Evolutionary conservation across 352 stramenopile genomes (phyloP).

Genomic region (Pythium dissimile): DNA sequence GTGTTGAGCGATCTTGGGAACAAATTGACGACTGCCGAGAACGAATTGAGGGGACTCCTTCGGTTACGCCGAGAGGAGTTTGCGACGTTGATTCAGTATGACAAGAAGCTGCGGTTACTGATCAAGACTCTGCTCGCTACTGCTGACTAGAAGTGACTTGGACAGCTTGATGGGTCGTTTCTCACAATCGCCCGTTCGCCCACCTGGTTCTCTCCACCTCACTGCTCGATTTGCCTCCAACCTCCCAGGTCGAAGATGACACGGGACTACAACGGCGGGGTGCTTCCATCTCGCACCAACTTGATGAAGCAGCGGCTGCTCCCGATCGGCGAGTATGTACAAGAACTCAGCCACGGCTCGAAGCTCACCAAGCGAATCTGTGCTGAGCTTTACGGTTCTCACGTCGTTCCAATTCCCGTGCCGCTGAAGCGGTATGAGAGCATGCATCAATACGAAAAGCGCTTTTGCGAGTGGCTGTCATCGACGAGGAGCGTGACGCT

Average conservation of each 20-base stretch:
- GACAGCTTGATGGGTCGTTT: no score
- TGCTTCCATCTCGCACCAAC: not conserved
- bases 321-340: not conserved
- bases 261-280: not conserved
- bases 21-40: not conserved
- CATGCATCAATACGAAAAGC: not conserved
- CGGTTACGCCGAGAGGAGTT: not conserved
- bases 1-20: not conserved
- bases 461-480: conserved; percentile 3
- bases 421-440: conserved; percentile 5
- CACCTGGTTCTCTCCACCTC: no score
- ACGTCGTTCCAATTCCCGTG: conserved; percentile 5
- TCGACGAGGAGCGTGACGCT: not conserved
- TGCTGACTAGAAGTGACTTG: not conserved
- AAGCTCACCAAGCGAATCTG: not conserved
- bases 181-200: no score
- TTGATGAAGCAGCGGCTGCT: conserved; percentile 5
- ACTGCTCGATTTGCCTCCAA: not conserved
- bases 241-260: not conserved
- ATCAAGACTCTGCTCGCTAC: not conserved
- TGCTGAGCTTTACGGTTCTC: conserved; percentile 1
- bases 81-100: conserved; percentile 3
- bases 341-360: not conserved
- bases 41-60: not conserved
- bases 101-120: conserved; percentile 6